phyloP scores from a whole-genome alignment of 495 filamentous ascomycete genomes.

The Penicillium malachiteum region DNA sequence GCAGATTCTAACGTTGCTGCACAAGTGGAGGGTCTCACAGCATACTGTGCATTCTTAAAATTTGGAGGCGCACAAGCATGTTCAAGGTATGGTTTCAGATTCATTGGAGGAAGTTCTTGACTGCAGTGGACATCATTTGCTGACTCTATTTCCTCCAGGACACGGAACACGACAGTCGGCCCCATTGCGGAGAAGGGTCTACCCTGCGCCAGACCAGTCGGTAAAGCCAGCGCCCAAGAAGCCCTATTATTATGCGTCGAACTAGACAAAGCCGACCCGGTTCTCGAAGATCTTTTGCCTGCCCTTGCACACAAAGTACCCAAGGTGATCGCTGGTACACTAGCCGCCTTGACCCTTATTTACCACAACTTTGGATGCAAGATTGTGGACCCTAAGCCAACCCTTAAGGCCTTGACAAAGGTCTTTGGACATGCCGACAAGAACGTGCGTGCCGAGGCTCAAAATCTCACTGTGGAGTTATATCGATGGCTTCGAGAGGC shows the following conservation, averaged over 20 bases:
- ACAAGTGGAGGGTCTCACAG: constrained; percentile 85
- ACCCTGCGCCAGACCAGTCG: constrained; percentile 77
- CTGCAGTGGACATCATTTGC: background rate
- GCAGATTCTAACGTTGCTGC: constrained; percentile 97
- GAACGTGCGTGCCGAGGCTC: constrained; percentile 93
- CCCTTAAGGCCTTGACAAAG: constrained; percentile 88
- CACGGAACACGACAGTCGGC: constrained; percentile 69
- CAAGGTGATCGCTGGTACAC: constrained; percentile 84
- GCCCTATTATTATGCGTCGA: constrained; percentile 88
- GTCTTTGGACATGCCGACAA: constrained; percentile 97
- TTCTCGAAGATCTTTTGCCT: constrained; percentile 89
- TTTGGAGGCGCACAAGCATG: constrained; percentile 78
- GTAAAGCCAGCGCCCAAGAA: constrained; percentile 83
- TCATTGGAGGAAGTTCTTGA: too few relatives aligned
- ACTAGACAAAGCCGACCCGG: constrained; percentile 77
- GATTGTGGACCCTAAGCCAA: constrained; percentile 91
- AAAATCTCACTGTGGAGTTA: constrained; percentile 87
- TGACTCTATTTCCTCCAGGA: constrained; percentile 44
- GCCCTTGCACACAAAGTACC: constrained; percentile 87
- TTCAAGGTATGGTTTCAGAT: constrained; percentile 52
- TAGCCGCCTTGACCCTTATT: constrained; percentile 76
- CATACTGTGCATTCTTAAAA: constrained; percentile 86
- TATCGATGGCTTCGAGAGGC: constrained; percentile 97
- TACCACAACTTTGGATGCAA: constrained; percentile 95
- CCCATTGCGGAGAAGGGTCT: constrained; percentile 91